These are phyloP conservation scores for Xylaria sp. DNA, from an alignment of 2,329 filamentous ascomycete genomes.

Conservation along the genomic window DNA sequence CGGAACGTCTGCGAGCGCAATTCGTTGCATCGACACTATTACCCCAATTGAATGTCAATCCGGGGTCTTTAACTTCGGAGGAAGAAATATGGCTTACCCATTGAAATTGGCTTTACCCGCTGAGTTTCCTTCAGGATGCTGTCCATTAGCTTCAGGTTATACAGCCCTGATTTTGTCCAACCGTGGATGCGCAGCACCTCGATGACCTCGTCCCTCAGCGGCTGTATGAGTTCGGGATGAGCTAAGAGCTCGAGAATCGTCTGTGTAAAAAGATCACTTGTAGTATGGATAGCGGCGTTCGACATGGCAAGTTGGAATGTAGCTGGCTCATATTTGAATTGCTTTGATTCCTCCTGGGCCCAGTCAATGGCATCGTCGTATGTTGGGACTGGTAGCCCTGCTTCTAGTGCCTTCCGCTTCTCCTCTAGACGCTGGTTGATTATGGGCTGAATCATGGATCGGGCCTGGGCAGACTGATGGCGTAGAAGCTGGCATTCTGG, in stretches of 20 bases:
- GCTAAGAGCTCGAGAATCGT: constrained; percentile 20
- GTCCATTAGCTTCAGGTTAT: constrained; percentile 31
- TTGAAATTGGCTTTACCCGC: constrained; percentile 21
- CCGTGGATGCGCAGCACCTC: constrained; percentile 21
- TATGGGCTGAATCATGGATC: constrained; percentile 11
- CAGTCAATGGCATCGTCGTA: constrained; percentile 31
- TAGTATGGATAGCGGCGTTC: constrained; percentile 27
- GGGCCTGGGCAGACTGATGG: neutral
- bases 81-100: constrained; percentile 4
- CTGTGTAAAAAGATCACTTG: constrained; percentile 22
- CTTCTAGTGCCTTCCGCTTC: constrained; percentile 5
- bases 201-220: constrained; percentile 17
- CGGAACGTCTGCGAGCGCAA: constrained; percentile 11
- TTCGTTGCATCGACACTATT: constrained; percentile 27
- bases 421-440: constrained; percentile 22
- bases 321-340: constrained; percentile 13
- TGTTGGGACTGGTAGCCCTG: neutral
- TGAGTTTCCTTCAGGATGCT: constrained; percentile 36
- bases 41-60: neutral
- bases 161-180: constrained; percentile 18
- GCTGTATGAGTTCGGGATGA: constrained; percentile 20
- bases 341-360: constrained; percentile 14
- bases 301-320: constrained; percentile 22
- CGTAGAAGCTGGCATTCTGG: constrained; percentile 17
- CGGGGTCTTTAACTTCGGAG: neutral